phyloP scores from a whole-genome alignment of 306 rosid genomes.

The Macrotyloma uniflorum region DNA sequence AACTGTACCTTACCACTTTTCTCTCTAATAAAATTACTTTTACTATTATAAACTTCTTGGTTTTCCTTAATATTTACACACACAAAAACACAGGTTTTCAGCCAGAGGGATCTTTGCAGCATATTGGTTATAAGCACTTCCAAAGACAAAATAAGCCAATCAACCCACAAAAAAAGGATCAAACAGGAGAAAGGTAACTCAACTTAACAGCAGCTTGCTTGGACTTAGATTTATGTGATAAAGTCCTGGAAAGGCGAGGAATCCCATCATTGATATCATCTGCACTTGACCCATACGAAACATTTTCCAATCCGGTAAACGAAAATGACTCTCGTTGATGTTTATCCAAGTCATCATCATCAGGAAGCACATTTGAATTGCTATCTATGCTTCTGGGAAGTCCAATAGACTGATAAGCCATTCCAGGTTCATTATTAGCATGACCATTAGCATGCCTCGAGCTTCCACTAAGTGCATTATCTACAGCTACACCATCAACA shows the following conservation, averaged over 20 bases:
- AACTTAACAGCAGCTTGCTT: slow-evolving; percentile 86
- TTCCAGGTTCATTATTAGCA: slow-evolving; percentile 49
- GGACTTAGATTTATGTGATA: slow-evolving; percentile 76
- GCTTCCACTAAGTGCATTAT: slow-evolving; percentile 58
- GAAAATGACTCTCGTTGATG: slow-evolving; percentile 68
- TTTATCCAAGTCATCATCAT: slow-evolving; percentile 52
- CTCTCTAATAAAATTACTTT: not conserved
- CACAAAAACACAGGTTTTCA: not conserved
- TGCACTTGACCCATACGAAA: slow-evolving; percentile 49
- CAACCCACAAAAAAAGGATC: slow-evolving; percentile 21
- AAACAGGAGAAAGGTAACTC: slow-evolving; percentile 37
- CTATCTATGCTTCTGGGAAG: slow-evolving; percentile 49
- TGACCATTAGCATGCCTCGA: slow-evolving; percentile 69
- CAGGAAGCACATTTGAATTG: slow-evolving; percentile 49
- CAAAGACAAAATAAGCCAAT: not conserved
- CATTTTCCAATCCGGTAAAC: slow-evolving; percentile 52
- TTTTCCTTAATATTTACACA: slow-evolving; percentile 15
- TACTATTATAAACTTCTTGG: not conserved
- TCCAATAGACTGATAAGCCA: slow-evolving; percentile 49
- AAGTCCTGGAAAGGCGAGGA: slow-evolving; percentile 74
- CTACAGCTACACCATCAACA: slow-evolving; percentile 57
- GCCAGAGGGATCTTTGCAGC: slow-evolving; percentile 5
- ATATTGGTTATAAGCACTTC: not conserved
- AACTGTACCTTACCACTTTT: not conserved
- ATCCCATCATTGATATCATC: slow-evolving; percentile 90